A percentile compares a stretch with the other conserved stretches of the same genome.
phyloP scores from a whole-genome alignment of 306 rosid genomes.

The Cucurbita maxima region DNA sequence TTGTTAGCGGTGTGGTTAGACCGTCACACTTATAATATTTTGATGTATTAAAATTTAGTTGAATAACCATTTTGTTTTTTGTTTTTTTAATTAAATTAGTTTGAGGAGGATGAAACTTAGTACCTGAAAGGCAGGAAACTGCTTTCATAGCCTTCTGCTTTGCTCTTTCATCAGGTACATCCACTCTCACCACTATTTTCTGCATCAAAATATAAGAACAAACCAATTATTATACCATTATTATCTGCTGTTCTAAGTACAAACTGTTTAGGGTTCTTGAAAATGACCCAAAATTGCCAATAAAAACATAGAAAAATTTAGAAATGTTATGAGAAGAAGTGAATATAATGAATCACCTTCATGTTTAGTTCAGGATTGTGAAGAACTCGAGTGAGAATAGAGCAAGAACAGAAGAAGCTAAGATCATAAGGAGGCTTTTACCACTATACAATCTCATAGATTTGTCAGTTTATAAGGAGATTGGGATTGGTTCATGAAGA shows the following conservation, averaged over 20 bases:
- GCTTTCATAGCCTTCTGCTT: constrained; percentile 69
- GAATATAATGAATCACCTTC: background rate
- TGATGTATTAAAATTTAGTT: no score
- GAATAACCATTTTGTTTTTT: background rate
- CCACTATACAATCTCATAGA: background rate
- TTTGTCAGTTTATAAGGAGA: background rate
- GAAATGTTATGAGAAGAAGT: background rate
- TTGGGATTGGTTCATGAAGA: background rate
- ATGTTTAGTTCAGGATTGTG: background rate
- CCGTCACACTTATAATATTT: no score
- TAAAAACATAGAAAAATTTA: background rate
- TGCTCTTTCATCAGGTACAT: constrained; percentile 48
- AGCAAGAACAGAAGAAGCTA: background rate
- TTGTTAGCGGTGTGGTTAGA: no score
- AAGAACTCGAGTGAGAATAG: background rate
- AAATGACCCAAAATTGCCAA: background rate
- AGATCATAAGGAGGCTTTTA: background rate
- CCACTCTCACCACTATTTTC: constrained; percentile 67
- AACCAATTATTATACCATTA: background rate
- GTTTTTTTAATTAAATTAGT: no score
- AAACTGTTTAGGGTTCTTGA: background rate
- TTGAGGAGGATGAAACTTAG: background rate
- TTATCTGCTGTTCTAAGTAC: background rate
- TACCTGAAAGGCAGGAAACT: constrained; percentile 41
- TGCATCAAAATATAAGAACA: constrained; percentile 12